A percentile compares a stretch with the other conserved stretches of the same genome.
Evolutionary conservation across 768 basidiomycete genomes (phyloP).

Genomic region (Suillus cothurnatus): DNA sequence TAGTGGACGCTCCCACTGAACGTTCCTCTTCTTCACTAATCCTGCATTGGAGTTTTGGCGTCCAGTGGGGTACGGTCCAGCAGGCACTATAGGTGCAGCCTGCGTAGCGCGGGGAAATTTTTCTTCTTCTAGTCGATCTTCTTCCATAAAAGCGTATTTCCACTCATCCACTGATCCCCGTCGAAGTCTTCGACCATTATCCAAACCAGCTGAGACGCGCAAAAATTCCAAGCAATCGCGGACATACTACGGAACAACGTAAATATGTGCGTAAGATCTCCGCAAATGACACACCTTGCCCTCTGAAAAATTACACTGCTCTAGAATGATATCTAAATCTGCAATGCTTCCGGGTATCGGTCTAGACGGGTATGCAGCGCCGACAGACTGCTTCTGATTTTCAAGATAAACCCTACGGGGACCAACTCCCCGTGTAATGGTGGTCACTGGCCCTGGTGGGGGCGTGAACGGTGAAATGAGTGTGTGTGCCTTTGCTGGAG

Average conservation of each 20-base stretch:
- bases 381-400: slow-evolving; percentile 56
- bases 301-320: slow-evolving; percentile 80
- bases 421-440: slow-evolving; percentile 63
- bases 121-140: slow-evolving; percentile 23
- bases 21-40: slow-evolving; percentile 57
- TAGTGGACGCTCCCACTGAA: slow-evolving; percentile 59
- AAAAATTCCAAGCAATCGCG: slow-evolving; percentile 93
- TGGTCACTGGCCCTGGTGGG: slow-evolving; percentile 42
- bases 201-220: slow-evolving; percentile 81
- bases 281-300: slow-evolving; percentile 53
- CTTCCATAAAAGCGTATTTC: slow-evolving; percentile 81
- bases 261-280: neutral
- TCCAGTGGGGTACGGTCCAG: slow-evolving; percentile 27
- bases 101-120: slow-evolving; percentile 4
- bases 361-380: slow-evolving; percentile 81
- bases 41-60: slow-evolving; percentile 53
- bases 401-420: slow-evolving; percentile 77
- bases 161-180: slow-evolving; percentile 74
- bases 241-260: slow-evolving; percentile 63
- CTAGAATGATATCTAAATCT: slow-evolving; percentile 86
- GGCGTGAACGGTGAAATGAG: slow-evolving; percentile 54
- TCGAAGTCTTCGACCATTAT: slow-evolving; percentile 71
- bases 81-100: slow-evolving; percentile 24
- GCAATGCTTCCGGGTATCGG: slow-evolving; percentile 82
- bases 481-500: slow-evolving; percentile 45